phyloP scores from a whole-genome alignment of 2,329 filamentous ascomycete species.

The Venturia effusa region DNA sequence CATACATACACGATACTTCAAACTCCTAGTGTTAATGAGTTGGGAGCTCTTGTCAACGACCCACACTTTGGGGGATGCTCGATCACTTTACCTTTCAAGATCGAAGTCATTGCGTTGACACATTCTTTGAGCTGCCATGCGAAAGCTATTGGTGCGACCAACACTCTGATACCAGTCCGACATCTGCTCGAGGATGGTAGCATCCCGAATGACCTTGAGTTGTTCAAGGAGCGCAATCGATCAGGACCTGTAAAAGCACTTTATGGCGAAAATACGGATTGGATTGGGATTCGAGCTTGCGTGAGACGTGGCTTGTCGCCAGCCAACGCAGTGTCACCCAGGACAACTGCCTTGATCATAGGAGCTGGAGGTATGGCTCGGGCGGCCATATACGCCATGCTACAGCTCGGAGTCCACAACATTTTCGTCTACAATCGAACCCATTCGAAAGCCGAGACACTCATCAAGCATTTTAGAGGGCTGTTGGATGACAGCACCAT shows the following conservation, averaged over 20 bases:
- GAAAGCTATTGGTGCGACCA: conserved; percentile 63
- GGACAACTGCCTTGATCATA: conserved; percentile 42
- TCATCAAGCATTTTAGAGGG: conserved; percentile 60
- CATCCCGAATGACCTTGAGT: conserved; percentile 42
- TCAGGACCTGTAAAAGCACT: conserved; percentile 57
- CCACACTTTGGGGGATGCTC: conserved; percentile 61
- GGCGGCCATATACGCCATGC: conserved; percentile 66
- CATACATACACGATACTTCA: conserved; percentile 58
- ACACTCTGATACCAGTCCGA: conserved; percentile 63
- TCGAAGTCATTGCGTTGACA: conserved; percentile 55
- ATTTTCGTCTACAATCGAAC: conserved; percentile 69
- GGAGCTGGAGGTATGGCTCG: conserved; percentile 66
- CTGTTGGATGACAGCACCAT: conserved; percentile 25
- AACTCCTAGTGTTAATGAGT: conserved; percentile 48
- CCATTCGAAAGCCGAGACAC: conserved; percentile 50
- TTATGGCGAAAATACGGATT: conserved; percentile 73
- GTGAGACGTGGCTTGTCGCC: conserved; percentile 63
- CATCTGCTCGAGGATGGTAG: conserved; percentile 43
- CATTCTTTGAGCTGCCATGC: conserved; percentile 61
- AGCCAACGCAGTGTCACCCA: conserved; percentile 46
- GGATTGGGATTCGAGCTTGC: conserved; percentile 67
- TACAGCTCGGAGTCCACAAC: conserved; percentile 65
- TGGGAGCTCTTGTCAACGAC: conserved; percentile 54
- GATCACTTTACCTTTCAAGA: conserved; percentile 63
- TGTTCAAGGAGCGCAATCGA: conserved; percentile 49